Percentiles rank a stretch among this genome's conserved stretches.
These are phyloP conservation scores for Hebeloma cylindrosporum DNA, from an alignment of 768 basidiomycete species.

Conservation along the genomic window DNA sequence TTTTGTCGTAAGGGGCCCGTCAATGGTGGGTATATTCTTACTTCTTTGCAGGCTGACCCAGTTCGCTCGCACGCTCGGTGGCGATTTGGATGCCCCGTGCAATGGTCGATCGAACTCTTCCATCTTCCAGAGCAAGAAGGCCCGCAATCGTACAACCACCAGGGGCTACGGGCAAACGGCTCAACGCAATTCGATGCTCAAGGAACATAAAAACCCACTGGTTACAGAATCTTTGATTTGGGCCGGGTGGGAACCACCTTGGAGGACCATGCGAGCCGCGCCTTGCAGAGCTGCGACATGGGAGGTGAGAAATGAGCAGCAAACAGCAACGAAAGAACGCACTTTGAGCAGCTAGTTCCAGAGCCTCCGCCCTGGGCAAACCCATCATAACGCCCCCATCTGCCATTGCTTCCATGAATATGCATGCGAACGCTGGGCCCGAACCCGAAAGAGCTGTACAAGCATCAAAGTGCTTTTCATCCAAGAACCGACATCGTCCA, in stretches of 20 bases:
- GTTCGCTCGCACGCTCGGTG: conserved; percentile 82
- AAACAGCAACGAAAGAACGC: conserved; percentile 24
- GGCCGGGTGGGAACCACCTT: conserved; percentile 88
- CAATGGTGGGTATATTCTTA: conserved; percentile 22
- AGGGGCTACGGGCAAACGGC: conserved; percentile 58
- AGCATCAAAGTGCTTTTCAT: conserved; percentile 98
- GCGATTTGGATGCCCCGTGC: conserved; percentile 94
- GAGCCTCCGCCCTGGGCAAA: conserved; percentile 86
- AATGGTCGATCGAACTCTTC: conserved; percentile 89
- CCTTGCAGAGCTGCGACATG: conserved; percentile 81
- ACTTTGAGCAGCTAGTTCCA: conserved; percentile 97
- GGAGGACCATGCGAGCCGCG: conserved; percentile 92
- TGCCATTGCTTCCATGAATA: conserved; percentile 97
- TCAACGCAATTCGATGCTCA: neutral
- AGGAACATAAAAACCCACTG: conserved; percentile 51
- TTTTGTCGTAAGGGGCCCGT: too few species aligned
- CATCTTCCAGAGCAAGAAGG: conserved; percentile 92
- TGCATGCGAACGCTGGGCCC: conserved; percentile 95
- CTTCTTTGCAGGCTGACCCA: conserved; percentile 70
- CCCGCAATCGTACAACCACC: conserved; percentile 99
- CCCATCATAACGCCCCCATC: conserved; percentile 99
- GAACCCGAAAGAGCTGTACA: conserved; percentile 96
- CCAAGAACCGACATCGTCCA: conserved; percentile 92
- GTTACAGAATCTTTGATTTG: conserved; percentile 98
- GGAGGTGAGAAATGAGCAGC: too few species aligned